Evolutionary conservation across 2,329 filamentous ascomycete species (phyloP), one percentile per base, ranked within the genome.

Genomic region (Colletotrichum liaoningense): DNA sequence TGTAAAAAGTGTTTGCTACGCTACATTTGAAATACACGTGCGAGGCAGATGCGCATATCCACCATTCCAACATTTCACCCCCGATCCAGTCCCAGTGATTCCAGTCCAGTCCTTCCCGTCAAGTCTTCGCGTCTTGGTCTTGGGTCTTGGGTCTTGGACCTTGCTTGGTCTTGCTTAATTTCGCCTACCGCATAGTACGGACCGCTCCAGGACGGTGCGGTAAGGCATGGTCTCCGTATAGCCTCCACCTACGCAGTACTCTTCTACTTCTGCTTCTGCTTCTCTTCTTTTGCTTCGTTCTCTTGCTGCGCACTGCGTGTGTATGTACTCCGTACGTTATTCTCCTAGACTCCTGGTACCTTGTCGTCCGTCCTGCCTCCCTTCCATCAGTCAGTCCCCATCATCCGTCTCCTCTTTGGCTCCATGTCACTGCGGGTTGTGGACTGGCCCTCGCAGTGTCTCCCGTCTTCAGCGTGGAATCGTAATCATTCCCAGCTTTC

Each of bases 171-270:
- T 68, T 56, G 35, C 49, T 58, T 69, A 72, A 72, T 72, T 26
- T 72, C 69, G 69, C 69, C 65, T 72, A 72, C 67, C 49, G 60
- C 62, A 66, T 58, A 52, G 35, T 62, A 65, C 26, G 28, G 60
- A 55, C 67, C 67, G 70, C 35, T 73, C 63, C 49, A 57, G 57
- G 63, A 57, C 64, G 35, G 33, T 33, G 42, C 62, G 58, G 33
- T 35, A 35, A 35, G 33, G 33, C 33, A 12, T 35, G 33, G 33
- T 35, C 33, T 35, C 33, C 33, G 33, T 35, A 35, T 35, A 35
- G 33, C 33, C 33, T 35, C 33, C 33, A 35, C 33, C 12, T 35
- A 35, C 33, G 33, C 11, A 35, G 33, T 35, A 35, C 33, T 35
- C 9, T 35, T 35, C 33, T 35, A 2, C 33, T 35, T 35, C 33